Conservation (phyloP, 148 eudicot species). For the Persicaria tinctoria region DNA sequence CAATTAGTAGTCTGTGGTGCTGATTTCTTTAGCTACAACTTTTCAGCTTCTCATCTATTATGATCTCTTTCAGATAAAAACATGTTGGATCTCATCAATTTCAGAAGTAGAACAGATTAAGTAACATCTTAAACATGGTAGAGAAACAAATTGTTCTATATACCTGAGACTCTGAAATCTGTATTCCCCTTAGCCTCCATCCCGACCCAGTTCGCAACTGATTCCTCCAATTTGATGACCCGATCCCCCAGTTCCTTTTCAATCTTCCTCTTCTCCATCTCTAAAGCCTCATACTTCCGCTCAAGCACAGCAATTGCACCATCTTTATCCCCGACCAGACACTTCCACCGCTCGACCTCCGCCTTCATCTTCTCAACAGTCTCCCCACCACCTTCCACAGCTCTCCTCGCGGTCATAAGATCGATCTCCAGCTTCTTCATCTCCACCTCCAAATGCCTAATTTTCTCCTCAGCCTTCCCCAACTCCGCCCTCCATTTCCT, state of each 20-base stretch:
- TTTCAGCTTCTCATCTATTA: too few relatives aligned
- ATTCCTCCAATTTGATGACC: background rate
- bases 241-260: background rate
- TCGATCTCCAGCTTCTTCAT: conserved; percentile 6
- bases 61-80: too few relatives aligned
- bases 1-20: too few relatives aligned
- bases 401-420: background rate
- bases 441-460: background rate
- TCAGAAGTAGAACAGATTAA: background rate
- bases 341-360: background rate
- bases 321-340: background rate
- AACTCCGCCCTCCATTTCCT: background rate
- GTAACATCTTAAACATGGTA: background rate
- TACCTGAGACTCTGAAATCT: background rate
- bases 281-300: background rate
- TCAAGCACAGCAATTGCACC: background rate
- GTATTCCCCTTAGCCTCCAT: background rate
- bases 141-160: background rate
- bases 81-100: too few relatives aligned
- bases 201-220: background rate
- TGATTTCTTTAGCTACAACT: too few relatives aligned
- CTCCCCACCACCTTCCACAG: background rate
- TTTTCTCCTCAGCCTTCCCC: background rate
- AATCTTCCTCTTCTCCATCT: background rate
- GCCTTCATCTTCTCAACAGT: background rate